Evolutionary conservation across 192 early-diverging fungal species (phyloP).

Genomic region (Kickxella alabastrina): DNA sequence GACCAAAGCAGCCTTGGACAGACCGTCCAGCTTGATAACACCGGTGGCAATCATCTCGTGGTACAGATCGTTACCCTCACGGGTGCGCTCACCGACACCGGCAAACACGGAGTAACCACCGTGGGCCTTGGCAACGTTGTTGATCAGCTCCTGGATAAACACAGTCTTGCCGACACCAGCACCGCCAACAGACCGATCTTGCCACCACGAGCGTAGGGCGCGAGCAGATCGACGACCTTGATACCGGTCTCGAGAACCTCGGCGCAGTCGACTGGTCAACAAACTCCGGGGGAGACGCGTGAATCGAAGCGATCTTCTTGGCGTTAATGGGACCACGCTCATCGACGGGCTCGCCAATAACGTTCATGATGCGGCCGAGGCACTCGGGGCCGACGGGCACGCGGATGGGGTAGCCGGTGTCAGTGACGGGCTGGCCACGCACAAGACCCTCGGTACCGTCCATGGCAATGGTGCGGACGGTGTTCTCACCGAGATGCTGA

Average conservation of each 20-base stretch:
- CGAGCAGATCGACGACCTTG: slow-evolving; percentile 97
- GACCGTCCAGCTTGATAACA: slow-evolving; percentile 93
- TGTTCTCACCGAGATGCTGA: slow-evolving; percentile 98
- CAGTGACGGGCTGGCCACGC: slow-evolving; percentile 90
- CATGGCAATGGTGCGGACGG: slow-evolving; percentile 99
- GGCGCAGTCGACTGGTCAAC: slow-evolving; percentile 91
- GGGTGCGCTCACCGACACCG: slow-evolving; percentile 98
- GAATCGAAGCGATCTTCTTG: slow-evolving; percentile 83
- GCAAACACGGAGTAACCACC: slow-evolving; percentile 98
- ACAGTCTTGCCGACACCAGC: slow-evolving; percentile 99
- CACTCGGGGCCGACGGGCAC: slow-evolving; percentile 92
- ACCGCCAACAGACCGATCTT: slow-evolving; percentile 99
- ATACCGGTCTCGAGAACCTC: slow-evolving; percentile 96
- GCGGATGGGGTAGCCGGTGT: slow-evolving; percentile 90
- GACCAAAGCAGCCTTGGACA: slow-evolving; percentile 92
- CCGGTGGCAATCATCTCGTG: slow-evolving; percentile 96
- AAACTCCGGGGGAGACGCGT: slow-evolving; percentile 89
- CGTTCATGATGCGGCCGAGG: slow-evolving; percentile 98
- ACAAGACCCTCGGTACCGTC: slow-evolving; percentile 98
- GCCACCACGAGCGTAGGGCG: slow-evolving; percentile 95
- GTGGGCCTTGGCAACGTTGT: slow-evolving; percentile 99
- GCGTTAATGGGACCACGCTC: slow-evolving; percentile 94
- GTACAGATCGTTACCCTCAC: slow-evolving; percentile 99
- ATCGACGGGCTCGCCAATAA: slow-evolving; percentile 98
- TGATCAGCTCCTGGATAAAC: slow-evolving; percentile 98